Base-by-base conservation (phyloP, 768 basidiomycete genomes). In the Lactarius psammicola region DNA sequence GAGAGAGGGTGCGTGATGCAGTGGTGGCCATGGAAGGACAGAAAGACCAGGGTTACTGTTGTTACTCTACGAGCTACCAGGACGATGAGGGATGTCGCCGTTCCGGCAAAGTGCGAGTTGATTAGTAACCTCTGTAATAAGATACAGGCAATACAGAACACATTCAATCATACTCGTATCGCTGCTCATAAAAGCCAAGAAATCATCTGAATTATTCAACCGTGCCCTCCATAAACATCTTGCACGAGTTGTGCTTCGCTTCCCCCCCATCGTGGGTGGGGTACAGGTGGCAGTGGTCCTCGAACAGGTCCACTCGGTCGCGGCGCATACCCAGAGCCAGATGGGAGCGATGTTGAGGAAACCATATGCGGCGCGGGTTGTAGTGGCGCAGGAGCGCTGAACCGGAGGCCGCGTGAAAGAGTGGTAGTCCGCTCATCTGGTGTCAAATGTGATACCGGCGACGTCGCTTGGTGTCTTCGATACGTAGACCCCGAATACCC, bases 1-100 rank as follows among this genome's bases (percentile, higher is more conserved):
- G 69, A 49, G 69, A 70, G 6, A 69, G 36, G 7, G 69, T 42
- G 36, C 69, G 67, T 51, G 62, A 36, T 2, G 65, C 46, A 0
- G 58, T 30, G 4, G 65, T 28, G 6, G 69, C 69, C 69, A 70
- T 70, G 55, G 28, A 18, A 46, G 56, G 9, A 26, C 23, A 49
- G 53, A 28, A 33, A 11, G 30, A 58, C 40, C 0, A 36, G 56
- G 8, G 57, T 40, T 42, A 15, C 30, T 49, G 30, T 49, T 33
- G 59, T 51, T 17, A 46, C 31, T n/a, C 31, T 33, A 46, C 10
- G 13, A 58, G 46, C 46, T 51, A 51, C 49, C 49, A 26, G 49
- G 46, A 26, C 11, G 46, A 49, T 46, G 44, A 46, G 44, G 46
- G 63, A 33, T 40, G 36, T 49, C 18, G 49, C 49, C 54, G 4